These are phyloP conservation scores for Chloris gayana DNA, from an alignment of 176 grass and related monocot species.

Conservation along the genomic window DNA sequence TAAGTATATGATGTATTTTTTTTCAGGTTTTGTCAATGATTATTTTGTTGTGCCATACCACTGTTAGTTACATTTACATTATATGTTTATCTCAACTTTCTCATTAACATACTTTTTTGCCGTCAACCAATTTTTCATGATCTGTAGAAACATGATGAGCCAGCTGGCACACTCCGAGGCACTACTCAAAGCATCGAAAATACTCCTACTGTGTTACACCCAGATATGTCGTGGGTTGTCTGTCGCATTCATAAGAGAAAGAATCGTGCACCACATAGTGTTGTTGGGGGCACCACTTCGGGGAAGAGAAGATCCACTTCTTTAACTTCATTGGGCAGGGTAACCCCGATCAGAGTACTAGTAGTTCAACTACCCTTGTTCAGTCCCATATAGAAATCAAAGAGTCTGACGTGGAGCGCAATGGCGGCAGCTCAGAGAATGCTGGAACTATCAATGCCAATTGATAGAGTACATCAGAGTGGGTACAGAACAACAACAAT, in stretches of 20 bases:
- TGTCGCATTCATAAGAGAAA: conserved; percentile 21
- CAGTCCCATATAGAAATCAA: neutral
- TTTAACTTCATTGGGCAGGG: neutral
- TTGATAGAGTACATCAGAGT: neutral
- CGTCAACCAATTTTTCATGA: neutral
- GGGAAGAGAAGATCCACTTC: neutral
- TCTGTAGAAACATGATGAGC: neutral
- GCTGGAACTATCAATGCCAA: neutral
- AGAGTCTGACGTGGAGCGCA: too few species aligned
- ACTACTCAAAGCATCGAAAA: neutral
- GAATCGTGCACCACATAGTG: neutral
- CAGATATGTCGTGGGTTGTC: neutral
- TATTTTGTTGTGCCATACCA: too few species aligned
- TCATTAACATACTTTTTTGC: neutral
- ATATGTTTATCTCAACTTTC: neutral
- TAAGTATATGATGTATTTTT: too few species aligned
- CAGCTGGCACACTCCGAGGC: too few species aligned
- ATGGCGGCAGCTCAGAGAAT: neutral
- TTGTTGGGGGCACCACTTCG: too few species aligned
- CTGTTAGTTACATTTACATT: too few species aligned
- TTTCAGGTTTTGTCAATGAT: too few species aligned
- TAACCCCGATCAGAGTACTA: neutral
- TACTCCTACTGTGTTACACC: neutral
- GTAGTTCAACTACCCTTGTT: neutral
- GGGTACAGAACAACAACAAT: neutral